Conservation (phyloP, 768 basidiomycete species). For the Podaxis carcinomalis region DNA sequence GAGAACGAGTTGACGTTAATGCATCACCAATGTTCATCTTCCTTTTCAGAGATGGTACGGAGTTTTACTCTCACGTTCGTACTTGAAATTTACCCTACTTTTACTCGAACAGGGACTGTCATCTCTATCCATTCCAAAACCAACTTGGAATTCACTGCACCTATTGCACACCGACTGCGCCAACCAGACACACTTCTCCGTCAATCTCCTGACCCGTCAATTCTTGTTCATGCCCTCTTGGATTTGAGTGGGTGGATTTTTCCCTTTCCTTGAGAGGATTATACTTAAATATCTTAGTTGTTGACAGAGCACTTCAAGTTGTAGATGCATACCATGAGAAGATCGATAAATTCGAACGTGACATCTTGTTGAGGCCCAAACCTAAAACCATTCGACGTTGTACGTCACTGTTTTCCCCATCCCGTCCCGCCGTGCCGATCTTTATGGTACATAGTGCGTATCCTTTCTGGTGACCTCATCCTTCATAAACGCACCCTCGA, state of each 20-base stretch:
- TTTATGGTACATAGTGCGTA: conserved; percentile 51
- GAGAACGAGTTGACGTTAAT: conserved; percentile 55
- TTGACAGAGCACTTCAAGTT: conserved; percentile 64
- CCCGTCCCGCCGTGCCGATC: not conserved
- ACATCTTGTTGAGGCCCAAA: conserved; percentile 54
- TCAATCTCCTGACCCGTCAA: conserved; percentile 58
- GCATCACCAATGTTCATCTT: conserved; percentile 65
- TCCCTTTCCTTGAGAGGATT: not conserved
- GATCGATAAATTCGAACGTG: conserved; percentile 57
- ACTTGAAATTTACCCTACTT: not conserved
- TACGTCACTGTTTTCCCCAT: conserved; percentile 26
- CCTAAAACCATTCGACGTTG: conserved; percentile 57
- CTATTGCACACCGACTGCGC: conserved; percentile 54
- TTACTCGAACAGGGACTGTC: conserved; percentile 46
- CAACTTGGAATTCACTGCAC: conserved; percentile 44
- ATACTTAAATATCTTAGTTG: conserved; percentile 34
- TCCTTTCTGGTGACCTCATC: conserved; percentile 70
- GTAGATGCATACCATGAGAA: conserved; percentile 65
- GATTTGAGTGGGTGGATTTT: conserved; percentile 41
- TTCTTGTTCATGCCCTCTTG: conserved; percentile 65
- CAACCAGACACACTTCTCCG: conserved; percentile 58
- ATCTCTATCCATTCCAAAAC: conserved; percentile 52
- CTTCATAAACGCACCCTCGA: conserved; percentile 71
- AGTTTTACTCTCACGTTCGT: not conserved
- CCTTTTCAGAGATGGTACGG: conserved; percentile 57